A percentile compares a stretch with the other conserved stretches of the same genome.
Evolutionary conservation across 1,139 yeast species (phyloP).

Genomic region (Kodamaea alishanica): DNA sequence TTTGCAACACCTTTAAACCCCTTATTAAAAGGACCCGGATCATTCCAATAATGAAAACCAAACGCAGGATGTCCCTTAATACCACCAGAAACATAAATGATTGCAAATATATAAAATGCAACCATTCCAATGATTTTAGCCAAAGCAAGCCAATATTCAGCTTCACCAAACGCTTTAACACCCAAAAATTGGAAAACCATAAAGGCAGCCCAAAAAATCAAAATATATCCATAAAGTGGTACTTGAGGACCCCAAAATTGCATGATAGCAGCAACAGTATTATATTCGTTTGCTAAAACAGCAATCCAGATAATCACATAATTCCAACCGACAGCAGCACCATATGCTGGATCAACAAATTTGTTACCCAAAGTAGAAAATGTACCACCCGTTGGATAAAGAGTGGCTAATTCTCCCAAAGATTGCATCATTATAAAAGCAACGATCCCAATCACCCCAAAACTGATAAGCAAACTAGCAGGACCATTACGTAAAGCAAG

Average conservation of each 20-base stretch:
- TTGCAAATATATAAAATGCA: slow-evolving; percentile 57
- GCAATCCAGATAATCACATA: slow-evolving; percentile 62
- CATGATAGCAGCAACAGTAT: slow-evolving; percentile 50
- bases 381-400: slow-evolving; percentile 51
- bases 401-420: slow-evolving; percentile 54
- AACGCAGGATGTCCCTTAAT: slow-evolving; percentile 50
- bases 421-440: slow-evolving; percentile 57
- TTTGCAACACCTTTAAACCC: slow-evolving; percentile 55
- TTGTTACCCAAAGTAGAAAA: slow-evolving; percentile 52
- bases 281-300: slow-evolving; percentile 58
- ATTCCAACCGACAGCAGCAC: slow-evolving; percentile 60
- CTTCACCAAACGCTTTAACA: slow-evolving; percentile 61
- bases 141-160: slow-evolving; percentile 62
- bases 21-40: slow-evolving; percentile 43
- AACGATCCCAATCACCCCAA: slow-evolving; percentile 51
- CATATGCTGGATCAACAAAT: slow-evolving; percentile 55
- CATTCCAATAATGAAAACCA: slow-evolving; percentile 49
- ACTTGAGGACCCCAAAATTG: slow-evolving; percentile 59
- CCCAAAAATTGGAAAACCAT: slow-evolving; percentile 54
- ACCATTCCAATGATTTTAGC: slow-evolving; percentile 52
- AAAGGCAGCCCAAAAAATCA: slow-evolving; percentile 54
- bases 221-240: slow-evolving; percentile 55
- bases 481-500: slow-evolving; percentile 46
- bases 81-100: slow-evolving; percentile 67
- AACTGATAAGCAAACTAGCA: slow-evolving; percentile 41